These are phyloP conservation scores for Penicillium italicum DNA, from an alignment of 2,329 filamentous ascomycete species.

Conservation along the genomic window DNA sequence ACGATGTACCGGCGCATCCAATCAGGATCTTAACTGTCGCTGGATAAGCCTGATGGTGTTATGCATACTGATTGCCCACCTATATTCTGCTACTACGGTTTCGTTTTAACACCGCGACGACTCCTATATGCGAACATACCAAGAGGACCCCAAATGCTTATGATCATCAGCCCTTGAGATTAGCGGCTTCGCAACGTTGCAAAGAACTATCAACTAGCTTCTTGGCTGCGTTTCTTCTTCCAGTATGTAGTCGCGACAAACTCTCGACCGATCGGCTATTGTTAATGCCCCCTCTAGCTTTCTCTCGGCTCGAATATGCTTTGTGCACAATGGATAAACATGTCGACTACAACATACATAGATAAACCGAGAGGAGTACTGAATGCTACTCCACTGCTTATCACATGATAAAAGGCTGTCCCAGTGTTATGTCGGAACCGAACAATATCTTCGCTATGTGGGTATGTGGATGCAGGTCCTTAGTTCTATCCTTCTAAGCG, in stretches of 20 bases:
- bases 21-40: not conserved
- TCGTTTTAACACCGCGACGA: not conserved
- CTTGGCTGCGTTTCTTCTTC: conserved; percentile 11
- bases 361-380: not conserved
- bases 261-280: conserved; percentile 4
- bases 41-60: not conserved
- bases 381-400: not conserved
- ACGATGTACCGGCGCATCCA: not conserved
- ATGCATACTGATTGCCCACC: not conserved
- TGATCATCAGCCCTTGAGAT: conserved; percentile 2
- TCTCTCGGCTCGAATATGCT: not conserved
- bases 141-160: not conserved
- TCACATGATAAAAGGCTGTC: not conserved
- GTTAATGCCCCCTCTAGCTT: conserved; percentile 6
- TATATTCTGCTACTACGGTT: not conserved
- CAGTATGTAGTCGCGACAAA: conserved; percentile 1
- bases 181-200: conserved; percentile 2
- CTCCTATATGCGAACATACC: conserved; percentile 1
- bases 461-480: not conserved
- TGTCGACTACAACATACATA: not conserved
- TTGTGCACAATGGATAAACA: not conserved
- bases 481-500: conserved; percentile 3
- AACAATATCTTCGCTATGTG: conserved; percentile 2
- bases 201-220: conserved; percentile 7
- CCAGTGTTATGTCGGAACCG: not conserved